Percentiles rank a stretch among this genome's conserved stretches.
These are phyloP conservation scores for Teratosphaeria zuluensis DNA, from an alignment of 2,329 filamentous ascomycete genomes.

Conservation along the genomic window DNA sequence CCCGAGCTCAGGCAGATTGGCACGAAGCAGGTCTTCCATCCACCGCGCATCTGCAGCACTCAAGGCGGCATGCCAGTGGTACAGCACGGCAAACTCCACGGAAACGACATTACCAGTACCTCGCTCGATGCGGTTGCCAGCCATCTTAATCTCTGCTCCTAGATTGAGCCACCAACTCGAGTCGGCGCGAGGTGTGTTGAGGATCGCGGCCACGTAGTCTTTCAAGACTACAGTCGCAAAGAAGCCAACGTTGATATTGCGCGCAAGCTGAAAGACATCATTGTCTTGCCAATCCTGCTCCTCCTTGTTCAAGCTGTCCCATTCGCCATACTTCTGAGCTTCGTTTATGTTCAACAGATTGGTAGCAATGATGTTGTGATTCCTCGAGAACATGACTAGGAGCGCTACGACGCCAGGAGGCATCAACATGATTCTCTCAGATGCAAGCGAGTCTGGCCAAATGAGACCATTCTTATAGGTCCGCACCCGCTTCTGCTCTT, in stretches of 20 bases:
- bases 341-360: constrained; percentile 35
- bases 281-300: constrained; percentile 37
- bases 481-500: constrained; percentile 34
- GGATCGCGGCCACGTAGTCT: constrained; percentile 39
- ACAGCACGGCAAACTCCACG: constrained; percentile 38
- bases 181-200: constrained; percentile 37
- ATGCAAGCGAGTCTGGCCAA: constrained; percentile 36
- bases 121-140: constrained; percentile 31
- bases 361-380: constrained; percentile 36
- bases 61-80: constrained; percentile 39
- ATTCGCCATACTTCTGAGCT: constrained; percentile 33
- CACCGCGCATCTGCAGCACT: constrained; percentile 36
- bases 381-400: constrained; percentile 36
- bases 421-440: constrained; percentile 40
- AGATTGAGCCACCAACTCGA: constrained; percentile 38
- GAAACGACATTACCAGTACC: constrained; percentile 37
- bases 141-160: constrained; percentile 36
- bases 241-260: constrained; percentile 40
- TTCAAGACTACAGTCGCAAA: constrained; percentile 37
- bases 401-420: constrained; percentile 37
- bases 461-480: constrained; percentile 36
- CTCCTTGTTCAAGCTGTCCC: constrained; percentile 29
- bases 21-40: constrained; percentile 34
- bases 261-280: constrained; percentile 38
- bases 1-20: constrained; percentile 28